These are phyloP conservation scores for Backusella sp. DNA, from an alignment of 192 early-diverging fungal genomes.

Conservation along the genomic window DNA sequence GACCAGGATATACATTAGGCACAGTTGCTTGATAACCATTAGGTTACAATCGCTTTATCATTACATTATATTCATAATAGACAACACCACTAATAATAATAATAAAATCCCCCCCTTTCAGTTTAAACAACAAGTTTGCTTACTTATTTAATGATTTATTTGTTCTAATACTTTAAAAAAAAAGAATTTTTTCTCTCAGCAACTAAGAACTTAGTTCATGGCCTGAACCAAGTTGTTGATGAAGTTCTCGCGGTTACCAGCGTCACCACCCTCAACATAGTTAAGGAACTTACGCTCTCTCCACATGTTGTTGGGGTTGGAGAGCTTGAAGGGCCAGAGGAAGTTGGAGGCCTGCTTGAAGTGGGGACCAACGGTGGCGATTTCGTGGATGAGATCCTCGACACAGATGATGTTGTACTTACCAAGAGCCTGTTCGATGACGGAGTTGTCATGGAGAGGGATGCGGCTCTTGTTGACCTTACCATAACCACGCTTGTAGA, in stretches of 20 bases:
- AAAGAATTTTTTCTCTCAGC: not conserved
- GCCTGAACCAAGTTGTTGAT: conserved; percentile 96
- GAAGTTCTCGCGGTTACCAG: conserved; percentile 93
- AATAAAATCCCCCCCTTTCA: not conserved
- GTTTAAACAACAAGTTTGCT: conserved; percentile 8
- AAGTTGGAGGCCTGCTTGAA: conserved; percentile 95
- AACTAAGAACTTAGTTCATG: conserved; percentile 84
- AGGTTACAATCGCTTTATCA: not conserved
- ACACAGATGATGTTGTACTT: conserved; percentile 96
- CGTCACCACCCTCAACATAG: conserved; percentile 98
- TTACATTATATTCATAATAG: not conserved
- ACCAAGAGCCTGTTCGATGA: conserved; percentile 92
- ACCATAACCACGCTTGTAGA: conserved; percentile 55
- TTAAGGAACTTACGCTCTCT: conserved; percentile 88
- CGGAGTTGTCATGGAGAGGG: conserved; percentile 93
- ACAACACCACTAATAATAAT: not conserved
- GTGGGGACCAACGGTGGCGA: conserved; percentile 96
- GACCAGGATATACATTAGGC: not conserved
- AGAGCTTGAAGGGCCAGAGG: conserved; percentile 99
- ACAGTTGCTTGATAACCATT: no score
- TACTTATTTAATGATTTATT: conserved; percentile 11
- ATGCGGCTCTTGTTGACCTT: conserved; percentile 36
- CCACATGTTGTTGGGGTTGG: conserved; percentile 96
- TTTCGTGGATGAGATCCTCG: conserved; percentile 98
- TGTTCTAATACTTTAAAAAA: conserved; percentile 4